Conservation (phyloP, 176 grass and related monocot genomes). For the Elaeis guineensis region DNA sequence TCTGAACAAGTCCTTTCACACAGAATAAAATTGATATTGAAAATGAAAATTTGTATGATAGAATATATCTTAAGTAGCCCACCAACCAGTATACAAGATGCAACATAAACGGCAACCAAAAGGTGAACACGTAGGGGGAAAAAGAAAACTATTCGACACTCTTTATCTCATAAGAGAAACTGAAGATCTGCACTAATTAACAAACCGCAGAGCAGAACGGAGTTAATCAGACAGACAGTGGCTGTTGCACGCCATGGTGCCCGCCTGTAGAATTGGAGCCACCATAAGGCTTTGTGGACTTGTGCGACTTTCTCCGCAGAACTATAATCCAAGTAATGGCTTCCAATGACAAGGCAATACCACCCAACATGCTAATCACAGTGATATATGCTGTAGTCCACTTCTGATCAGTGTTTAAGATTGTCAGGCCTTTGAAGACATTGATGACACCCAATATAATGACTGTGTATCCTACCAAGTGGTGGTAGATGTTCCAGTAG, state of each 20-base stretch:
- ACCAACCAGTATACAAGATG: no score
- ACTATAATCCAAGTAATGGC: not conserved
- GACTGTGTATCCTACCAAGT: not conserved
- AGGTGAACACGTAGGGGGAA: no score
- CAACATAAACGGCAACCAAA: no score
- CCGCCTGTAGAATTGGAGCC: not conserved
- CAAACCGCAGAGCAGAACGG: no score
- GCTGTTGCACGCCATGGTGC: not conserved
- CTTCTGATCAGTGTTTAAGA: conserved; percentile 7
- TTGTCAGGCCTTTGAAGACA: conserved; percentile 11
- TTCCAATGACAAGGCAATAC: not conserved
- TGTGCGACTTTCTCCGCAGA: not conserved
- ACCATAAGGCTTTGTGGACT: not conserved
- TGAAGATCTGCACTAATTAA: no score
- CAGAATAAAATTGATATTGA: no score
- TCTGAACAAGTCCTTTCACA: no score
- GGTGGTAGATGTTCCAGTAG: conserved; percentile 19
- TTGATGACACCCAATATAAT: conserved; percentile 7
- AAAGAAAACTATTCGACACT: no score
- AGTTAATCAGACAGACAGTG: not conserved
- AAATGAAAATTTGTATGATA: no score
- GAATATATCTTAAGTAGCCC: no score
- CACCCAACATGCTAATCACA: not conserved
- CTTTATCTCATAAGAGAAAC: no score
- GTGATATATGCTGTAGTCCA: conserved; percentile 4